A percentile compares a stretch with the other conserved stretches of the same genome.
Conservation (phyloP, 495 filamentous ascomycete species). For the Cairneyella variabilis region DNA sequence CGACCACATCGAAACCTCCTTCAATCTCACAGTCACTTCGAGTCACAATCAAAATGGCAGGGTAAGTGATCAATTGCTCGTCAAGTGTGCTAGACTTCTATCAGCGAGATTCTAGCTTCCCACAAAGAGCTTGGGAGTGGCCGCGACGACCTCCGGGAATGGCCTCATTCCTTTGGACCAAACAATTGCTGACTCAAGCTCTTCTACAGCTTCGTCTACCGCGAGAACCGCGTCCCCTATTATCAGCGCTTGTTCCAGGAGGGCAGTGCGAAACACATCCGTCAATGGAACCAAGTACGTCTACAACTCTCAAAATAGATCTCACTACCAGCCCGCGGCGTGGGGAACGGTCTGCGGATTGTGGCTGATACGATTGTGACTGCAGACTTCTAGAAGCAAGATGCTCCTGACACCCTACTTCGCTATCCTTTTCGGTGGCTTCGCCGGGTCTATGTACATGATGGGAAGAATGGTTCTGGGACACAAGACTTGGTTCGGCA, state of each 20-base stretch:
- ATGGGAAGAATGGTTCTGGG: slow-evolving; percentile 56
- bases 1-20: slow-evolving; percentile 5
- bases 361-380: neutral
- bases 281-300: slow-evolving; percentile 87
- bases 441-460: slow-evolving; percentile 48
- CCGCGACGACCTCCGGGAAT: too few species aligned
- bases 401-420: slow-evolving; percentile 73
- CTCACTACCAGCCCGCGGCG: neutral
- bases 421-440: slow-evolving; percentile 59
- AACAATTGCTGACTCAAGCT: slow-evolving; percentile 4
- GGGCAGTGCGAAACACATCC: slow-evolving; percentile 63
- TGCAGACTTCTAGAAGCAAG: slow-evolving; percentile 59
- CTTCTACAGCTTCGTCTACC: slow-evolving; percentile 60
- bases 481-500: slow-evolving; percentile 85
- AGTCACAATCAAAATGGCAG: slow-evolving; percentile 25
- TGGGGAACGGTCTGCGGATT: too few species aligned
- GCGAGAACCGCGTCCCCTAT: slow-evolving; percentile 79
- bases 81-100: neutral
- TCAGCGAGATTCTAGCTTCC: neutral
- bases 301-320: neutral
- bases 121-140: neutral
- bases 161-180: neutral
- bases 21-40: neutral
- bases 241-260: slow-evolving; percentile 82
- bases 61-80: slow-evolving; percentile 22